phyloP scores from a whole-genome alignment of 2,329 filamentous ascomycete species.

The Monascus ruber region DNA sequence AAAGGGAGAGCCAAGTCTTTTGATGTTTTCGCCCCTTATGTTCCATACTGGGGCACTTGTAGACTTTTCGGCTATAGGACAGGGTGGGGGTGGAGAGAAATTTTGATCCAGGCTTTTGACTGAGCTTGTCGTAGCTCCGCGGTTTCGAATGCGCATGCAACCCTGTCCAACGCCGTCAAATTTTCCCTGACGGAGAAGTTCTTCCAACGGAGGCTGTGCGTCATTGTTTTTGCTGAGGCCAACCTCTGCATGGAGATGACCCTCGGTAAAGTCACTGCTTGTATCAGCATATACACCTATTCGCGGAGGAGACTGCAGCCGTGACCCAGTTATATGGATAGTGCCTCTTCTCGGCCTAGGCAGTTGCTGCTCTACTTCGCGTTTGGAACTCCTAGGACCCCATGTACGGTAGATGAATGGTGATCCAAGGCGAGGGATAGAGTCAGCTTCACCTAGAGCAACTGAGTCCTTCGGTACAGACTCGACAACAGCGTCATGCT shows the following conservation, averaged over 20 bases:
- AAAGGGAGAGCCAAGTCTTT: constrained; percentile 39
- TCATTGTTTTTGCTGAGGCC: not conserved
- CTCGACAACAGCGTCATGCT: constrained; percentile 1
- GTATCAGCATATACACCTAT: constrained; percentile 43
- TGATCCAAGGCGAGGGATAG: constrained; percentile 35
- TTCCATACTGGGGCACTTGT: constrained; percentile 18
- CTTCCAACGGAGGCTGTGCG: constrained; percentile 38
- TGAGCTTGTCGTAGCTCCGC: constrained; percentile 51
- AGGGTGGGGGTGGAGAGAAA: constrained; percentile 39
- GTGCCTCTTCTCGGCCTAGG: constrained; percentile 30
- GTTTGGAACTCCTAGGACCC: constrained; percentile 32
- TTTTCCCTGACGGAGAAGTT: constrained; percentile 29
- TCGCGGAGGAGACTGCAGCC: constrained; percentile 42
- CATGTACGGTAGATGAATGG: constrained; percentile 40
- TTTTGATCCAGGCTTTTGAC: constrained; percentile 44
- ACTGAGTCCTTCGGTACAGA: constrained; percentile 6
- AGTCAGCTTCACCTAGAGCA: constrained; percentile 9
- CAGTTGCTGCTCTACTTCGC: constrained; percentile 18
- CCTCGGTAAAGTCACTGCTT: constrained; percentile 24
- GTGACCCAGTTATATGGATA: constrained; percentile 32
- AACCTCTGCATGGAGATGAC: not conserved
- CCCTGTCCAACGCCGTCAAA: constrained; percentile 40
- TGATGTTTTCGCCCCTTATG: constrained; percentile 29
- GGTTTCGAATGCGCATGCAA: constrained; percentile 48
- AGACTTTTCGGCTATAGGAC: constrained; percentile 11